Percentiles rank a stretch among this genome's conserved stretches.
Evolutionary conservation across 306 rosid genomes (phyloP).

Genomic region (Trichosanthes cucumerina): DNA sequence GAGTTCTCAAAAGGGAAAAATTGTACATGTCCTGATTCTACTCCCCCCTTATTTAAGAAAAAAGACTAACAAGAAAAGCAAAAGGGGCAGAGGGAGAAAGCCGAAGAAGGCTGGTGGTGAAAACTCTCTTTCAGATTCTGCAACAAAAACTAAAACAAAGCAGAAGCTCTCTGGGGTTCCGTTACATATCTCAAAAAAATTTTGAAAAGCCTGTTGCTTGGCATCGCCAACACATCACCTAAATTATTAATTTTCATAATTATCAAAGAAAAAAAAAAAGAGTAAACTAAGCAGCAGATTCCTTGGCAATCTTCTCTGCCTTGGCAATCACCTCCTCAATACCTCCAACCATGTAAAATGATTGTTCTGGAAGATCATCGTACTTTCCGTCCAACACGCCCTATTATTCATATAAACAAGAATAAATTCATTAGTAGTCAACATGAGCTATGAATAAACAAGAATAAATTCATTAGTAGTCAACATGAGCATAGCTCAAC

Average conservation of each 20-base stretch:
- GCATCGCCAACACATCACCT: conserved; percentile 46
- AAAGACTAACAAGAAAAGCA: background rate
- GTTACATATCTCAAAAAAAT: conserved; percentile 28
- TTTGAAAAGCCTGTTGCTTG: conserved; percentile 2
- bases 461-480: background rate
- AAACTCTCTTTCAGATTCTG: conserved; percentile 17
- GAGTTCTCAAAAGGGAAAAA: background rate
- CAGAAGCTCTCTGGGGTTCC: conserved; percentile 23
- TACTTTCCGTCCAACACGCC: conserved; percentile 95
- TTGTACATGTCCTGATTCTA: background rate
- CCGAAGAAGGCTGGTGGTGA: background rate
- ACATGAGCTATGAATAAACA: background rate
- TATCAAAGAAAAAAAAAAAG: conserved; percentile 14
- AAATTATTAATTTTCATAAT: conserved; percentile 66
- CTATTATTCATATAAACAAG: conserved; percentile 22
- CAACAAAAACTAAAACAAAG: conserved; percentile 15
- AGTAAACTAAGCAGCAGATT: conserved; percentile 41
- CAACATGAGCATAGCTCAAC: no score
- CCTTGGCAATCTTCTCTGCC: conserved; percentile 98
- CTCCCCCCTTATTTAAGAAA: conserved; percentile 2
- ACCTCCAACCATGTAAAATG: conserved; percentile 98
- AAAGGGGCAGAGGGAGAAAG: background rate
- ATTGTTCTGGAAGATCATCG: conserved; percentile 83
- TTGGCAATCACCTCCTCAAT: conserved; percentile 90
- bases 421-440: background rate